Base-by-base conservation (phyloP, 257 asterid species). In the Gentiana straminea region DNA sequence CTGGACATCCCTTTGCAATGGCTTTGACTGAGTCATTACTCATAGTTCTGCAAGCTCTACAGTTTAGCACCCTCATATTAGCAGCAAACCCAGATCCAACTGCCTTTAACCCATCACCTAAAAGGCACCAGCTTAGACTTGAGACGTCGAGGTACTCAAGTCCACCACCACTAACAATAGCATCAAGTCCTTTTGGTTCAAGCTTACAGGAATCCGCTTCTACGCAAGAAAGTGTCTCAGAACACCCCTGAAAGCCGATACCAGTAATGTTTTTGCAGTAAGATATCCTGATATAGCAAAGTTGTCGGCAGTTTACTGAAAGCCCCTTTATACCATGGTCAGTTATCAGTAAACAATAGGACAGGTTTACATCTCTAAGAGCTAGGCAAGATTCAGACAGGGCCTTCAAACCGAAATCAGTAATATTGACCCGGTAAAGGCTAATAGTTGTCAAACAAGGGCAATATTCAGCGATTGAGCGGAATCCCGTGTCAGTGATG, bases 151-250 rank as follows among this genome's bases (percentile, higher is more conserved):
- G 61, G 70, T 80, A 80, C 63, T 88, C 74, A 13, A 81, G 76
- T 34, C 95, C 94, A 12, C 91, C 86, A 38, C 94, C 91, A 12
- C 94, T 84, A 7, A 81, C 67, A 60, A 80, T 71, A 13, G 79
- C 75, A 43, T 34, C 15, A 9, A 79, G 62, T 33, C 96, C 96
- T 61, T 80, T 81, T 1, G 84, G 82, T 51, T 73, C 76, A 32
- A 87, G 80, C 75, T 77, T 75, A 68, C 94, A 88, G 0, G 80
- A 77, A 52, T 77, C 79, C 0, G 93, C 94, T 65, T 84, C 94
- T 52, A 84, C 7, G 58, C 65, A 75, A 2, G 70, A 58, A 54
- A 88, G 63, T 8, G 77, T 66, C n/a, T 54, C 58, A 2, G 94
- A 70, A 65, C 90, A 84, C 13, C 80, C 90, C 46, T 67, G 70